Evolutionary conservation across 768 basidiomycete species (phyloP).

Genomic region (Tylopilus plumbeoviolaceoides): DNA sequence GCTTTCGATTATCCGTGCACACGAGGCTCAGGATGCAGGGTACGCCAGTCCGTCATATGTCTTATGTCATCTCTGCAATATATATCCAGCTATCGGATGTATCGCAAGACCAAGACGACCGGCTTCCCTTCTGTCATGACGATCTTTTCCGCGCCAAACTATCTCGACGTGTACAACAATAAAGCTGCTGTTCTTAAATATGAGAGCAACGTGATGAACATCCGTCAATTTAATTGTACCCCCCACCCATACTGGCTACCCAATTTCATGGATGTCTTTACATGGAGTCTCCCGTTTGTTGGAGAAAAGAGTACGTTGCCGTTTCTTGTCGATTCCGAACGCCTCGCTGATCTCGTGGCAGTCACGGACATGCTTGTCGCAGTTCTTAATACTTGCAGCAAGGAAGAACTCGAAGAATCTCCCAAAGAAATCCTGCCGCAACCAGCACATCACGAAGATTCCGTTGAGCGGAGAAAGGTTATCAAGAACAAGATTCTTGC

Average conservation of each 20-base stretch:
- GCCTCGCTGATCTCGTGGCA: slow-evolving; percentile 30
- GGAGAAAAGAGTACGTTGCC: slow-evolving; percentile 83
- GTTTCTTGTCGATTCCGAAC: background rate
- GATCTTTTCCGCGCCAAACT: slow-evolving; percentile 98
- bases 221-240: slow-evolving; percentile 94
- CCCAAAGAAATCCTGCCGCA: slow-evolving; percentile 43
- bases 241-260: slow-evolving; percentile 98
- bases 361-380: slow-evolving; percentile 99
- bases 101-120: slow-evolving; percentile 96
- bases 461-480: slow-evolving; percentile 73
- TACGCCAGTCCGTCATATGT: slow-evolving; percentile 33
- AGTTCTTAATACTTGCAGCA: slow-evolving; percentile 91
- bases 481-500: slow-evolving; percentile 99
- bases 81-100: slow-evolving; percentile 83
- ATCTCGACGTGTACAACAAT: slow-evolving; percentile 98
- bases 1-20: slow-evolving; percentile 93
- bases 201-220: slow-evolving; percentile 98
- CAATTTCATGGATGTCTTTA: slow-evolving; percentile 99
- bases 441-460: slow-evolving; percentile 39
- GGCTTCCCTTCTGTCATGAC: slow-evolving; percentile 99
- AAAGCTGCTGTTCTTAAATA: slow-evolving; percentile 99
- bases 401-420: slow-evolving; percentile 91
- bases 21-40: slow-evolving; percentile 99
- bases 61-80: background rate
- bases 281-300: slow-evolving; percentile 97